phyloP scores from a whole-genome alignment of 441 rosid genomes.

The Populus trichocarpa region DNA sequence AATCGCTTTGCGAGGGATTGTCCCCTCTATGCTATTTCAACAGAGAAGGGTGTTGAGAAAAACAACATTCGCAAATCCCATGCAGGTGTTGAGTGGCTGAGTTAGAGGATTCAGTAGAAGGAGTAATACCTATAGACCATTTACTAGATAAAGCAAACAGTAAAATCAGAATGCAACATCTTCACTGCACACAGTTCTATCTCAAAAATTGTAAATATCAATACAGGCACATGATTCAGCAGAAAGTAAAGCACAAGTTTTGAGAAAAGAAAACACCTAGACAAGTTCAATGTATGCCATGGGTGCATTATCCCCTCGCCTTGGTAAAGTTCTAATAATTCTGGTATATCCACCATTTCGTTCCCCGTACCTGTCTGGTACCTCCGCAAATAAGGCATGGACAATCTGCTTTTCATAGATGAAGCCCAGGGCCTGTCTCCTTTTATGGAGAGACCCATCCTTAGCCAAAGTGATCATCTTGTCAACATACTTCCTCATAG shows the following conservation, averaged over 20 bases:
- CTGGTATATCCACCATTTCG: conserved; percentile 92
- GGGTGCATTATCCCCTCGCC: conserved; percentile 97
- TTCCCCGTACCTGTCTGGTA: conserved; percentile 79
- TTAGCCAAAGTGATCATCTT: conserved; percentile 97
- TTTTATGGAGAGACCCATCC: conserved; percentile 84
- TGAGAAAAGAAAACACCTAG: conserved; percentile 26
- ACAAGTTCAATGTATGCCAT: conserved; percentile 98
- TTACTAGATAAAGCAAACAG: neutral
- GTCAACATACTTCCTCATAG: conserved; percentile 78
- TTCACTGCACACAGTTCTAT: neutral
- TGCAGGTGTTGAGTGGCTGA: too few relatives aligned
- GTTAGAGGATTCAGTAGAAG: too few relatives aligned
- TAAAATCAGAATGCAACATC: neutral
- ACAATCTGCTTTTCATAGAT: conserved; percentile 94
- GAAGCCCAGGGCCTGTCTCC: conserved; percentile 87
- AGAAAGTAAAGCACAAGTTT: neutral
- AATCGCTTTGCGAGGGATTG: too few relatives aligned
- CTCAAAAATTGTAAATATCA: neutral
- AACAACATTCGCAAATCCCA: too few relatives aligned
- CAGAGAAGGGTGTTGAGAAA: too few relatives aligned
- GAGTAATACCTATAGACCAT: neutral
- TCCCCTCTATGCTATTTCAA: too few relatives aligned
- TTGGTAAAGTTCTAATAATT: conserved; percentile 82
- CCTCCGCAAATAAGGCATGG: conserved; percentile 84
- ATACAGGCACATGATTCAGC: neutral